phyloP scores from a whole-genome alignment of 2,329 filamentous ascomycete genomes.

The Onygena corvina region DNA sequence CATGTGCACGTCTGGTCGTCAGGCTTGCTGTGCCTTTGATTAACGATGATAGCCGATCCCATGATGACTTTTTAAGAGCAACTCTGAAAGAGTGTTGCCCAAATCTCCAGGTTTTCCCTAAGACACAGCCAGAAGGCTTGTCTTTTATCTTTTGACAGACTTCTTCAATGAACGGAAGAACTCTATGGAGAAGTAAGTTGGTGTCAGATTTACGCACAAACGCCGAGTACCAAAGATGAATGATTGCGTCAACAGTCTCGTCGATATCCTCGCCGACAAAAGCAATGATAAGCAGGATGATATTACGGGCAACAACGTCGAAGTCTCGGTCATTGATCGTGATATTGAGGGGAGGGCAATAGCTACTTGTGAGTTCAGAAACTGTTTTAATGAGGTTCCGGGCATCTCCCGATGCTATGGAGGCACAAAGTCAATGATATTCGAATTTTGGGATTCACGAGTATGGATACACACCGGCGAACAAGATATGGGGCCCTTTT shows the following conservation, averaged over 20 bases:
- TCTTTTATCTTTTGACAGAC: conserved; percentile 7
- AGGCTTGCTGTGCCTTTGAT: background rate
- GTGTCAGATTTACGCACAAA: conserved; percentile 18
- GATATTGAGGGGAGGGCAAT: conserved; percentile 18
- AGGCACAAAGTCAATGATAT: conserved; percentile 8
- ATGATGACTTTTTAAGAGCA: conserved; percentile 23
- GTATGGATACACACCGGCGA: conserved; percentile 23
- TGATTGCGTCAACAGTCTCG: conserved; percentile 24
- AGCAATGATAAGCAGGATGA: conserved; percentile 31
- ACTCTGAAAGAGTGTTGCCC: conserved; percentile 20
- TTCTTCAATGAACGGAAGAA: conserved; percentile 26
- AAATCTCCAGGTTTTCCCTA: conserved; percentile 26
- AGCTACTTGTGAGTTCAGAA: conserved; percentile 23
- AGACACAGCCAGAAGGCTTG: conserved; percentile 15
- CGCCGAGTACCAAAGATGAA: conserved; percentile 40
- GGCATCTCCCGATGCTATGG: conserved; percentile 35
- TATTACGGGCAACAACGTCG: conserved; percentile 31
- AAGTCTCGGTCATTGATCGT: conserved; percentile 34
- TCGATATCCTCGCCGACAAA: conserved; percentile 15
- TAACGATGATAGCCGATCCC: conserved; percentile 20
- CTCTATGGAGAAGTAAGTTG: conserved; percentile 15
- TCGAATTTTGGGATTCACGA: background rate
- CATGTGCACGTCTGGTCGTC: conserved; percentile 16
- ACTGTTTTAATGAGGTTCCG: conserved; percentile 36
- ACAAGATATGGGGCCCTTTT: conserved; percentile 24